Base-by-base conservation (phyloP, 2,329 filamentous ascomycete genomes). In the Ophiocordyceps sinensis region DNA sequence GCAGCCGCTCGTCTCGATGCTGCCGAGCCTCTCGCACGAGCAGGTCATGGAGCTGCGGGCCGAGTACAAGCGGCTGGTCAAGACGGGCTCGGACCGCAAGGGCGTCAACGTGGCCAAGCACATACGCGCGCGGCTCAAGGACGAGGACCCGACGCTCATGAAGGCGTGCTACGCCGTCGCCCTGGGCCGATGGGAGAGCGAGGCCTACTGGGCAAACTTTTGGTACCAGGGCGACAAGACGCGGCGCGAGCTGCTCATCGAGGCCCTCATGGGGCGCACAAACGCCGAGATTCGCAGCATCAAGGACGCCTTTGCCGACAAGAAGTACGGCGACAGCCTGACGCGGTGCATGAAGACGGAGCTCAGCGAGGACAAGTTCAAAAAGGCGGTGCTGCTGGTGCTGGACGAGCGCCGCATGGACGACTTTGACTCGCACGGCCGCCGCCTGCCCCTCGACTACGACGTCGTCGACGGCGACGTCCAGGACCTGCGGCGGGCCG, bases 191-290 rank as follows among this genome's bases (percentile, higher is more conserved):
- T 96, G 87, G 80, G 91, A 95, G 64, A 82, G 79, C 50, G 91
- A 98, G 60, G 85, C 86, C 0, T 94, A 94, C 68, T 98, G 91
- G 88, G 87, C 89, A 44, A 96, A 95, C 59, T 94, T 86, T 61
- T 96, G 87, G 80, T 96, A 95, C 63, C 89, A 95, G 56, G 80
- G 81, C 31, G 83, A 89, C 59, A 84, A 81, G 52, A 85, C 80
- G 8, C 75, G 86, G 3, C 77, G 88, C 6, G 89, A 96, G 60
- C 70, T 98, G 30, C 73, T 98, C 41, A 95, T 96, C 52, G 91
- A 98, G 62, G 77, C 80, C 6, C 72, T 98, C 17, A 94, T 95
- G 78, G 91, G 91, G 0, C 77, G 88, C 6, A 78, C 79, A 26
- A 95, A 95, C 59, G 69, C 75, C n/a, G 91, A 96, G 55, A 85